These are phyloP conservation scores for Thecaphora frezii DNA, from an alignment of 1,284 basidiomycete genomes.

Conservation along the genomic window DNA sequence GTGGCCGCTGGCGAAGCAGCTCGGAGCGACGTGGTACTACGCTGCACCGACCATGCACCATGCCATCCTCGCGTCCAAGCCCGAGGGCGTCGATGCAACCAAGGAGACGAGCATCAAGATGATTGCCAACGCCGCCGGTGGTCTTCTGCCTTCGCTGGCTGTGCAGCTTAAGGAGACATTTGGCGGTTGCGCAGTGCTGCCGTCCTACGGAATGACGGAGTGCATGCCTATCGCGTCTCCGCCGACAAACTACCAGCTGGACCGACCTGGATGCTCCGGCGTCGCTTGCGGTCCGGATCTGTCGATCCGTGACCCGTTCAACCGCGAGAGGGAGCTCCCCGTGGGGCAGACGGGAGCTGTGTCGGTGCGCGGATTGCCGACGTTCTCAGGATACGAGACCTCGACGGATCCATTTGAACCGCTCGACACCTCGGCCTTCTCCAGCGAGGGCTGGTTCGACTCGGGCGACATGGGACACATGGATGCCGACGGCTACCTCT, in stretches of 20 bases:
- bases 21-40: slow-evolving; percentile 59
- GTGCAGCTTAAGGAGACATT: slow-evolving; percentile 57
- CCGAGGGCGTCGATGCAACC: slow-evolving; percentile 46
- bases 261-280: slow-evolving; percentile 57
- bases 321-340: slow-evolving; percentile 53
- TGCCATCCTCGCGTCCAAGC: slow-evolving; percentile 55
- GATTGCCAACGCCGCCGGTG: slow-evolving; percentile 59
- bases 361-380: slow-evolving; percentile 55
- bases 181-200: slow-evolving; percentile 50
- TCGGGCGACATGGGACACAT: slow-evolving; percentile 60
- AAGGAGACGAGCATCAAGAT: slow-evolving; percentile 54
- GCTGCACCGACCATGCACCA: slow-evolving; percentile 59
- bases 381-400: slow-evolving; percentile 56
- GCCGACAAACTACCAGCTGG: slow-evolving; percentile 56
- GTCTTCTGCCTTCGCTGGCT: slow-evolving; percentile 56
- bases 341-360: slow-evolving; percentile 56
- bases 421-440: slow-evolving; percentile 56
- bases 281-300: slow-evolving; percentile 57
- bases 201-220: slow-evolving; percentile 59
- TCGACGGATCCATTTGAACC: slow-evolving; percentile 45
- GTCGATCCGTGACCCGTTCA: slow-evolving; percentile 56
- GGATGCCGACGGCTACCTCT: slow-evolving; percentile 58
- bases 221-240: slow-evolving; percentile 60
- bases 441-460: slow-evolving; percentile 58
- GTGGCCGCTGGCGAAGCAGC: slow-evolving; percentile 55